Evolutionary conservation across 768 basidiomycete species (phyloP), one percentile per base, ranked within the genome.

Genomic region (Chalciporus piperatus): DNA sequence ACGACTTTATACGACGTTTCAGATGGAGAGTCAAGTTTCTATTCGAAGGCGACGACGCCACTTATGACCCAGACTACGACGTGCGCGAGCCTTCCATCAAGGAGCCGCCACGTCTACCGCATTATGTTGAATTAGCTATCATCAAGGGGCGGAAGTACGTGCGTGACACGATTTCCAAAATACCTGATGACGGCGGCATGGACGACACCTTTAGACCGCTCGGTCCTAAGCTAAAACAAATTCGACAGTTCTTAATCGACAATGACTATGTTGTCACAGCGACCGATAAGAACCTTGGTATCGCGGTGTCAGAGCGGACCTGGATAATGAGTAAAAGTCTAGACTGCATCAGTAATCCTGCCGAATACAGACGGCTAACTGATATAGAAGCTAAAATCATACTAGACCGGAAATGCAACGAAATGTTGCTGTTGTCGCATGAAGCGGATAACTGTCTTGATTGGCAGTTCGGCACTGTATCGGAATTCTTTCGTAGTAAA

Each of bases 21-120:
- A 12, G 54, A 0, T 58, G 57, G 57, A 6, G 38, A 2, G 8
- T 56, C 1, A 33, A 48, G 0, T 58, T 58, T 6, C 0, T 13
- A 0, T n/a, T 58, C 25, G 39, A 51, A 6, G 46, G n/a, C 1
- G 6, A 38, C 4, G 7, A 41, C 0, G 14, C 2, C 0, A 25
- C 30, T 4, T 59, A 59, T n/a, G 58, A 59, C 35, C 48, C 54
- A 0, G 58, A 59, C 5, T 59, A 56, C 2, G 58, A 59, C 8
- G 58, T 59, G 28, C 0, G 35, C 0, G 6, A 4, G 1, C 44
- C 35, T 13, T 52, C 53, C 6, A 35, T 13, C 0, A 49, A 49
- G 20, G 10, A 39, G 0, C 58, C 54, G 4, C 58, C 58, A 2
- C 0, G 19, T 1, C 4, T 56, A 46, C 57, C 57, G 38, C 27